These are phyloP conservation scores for Rubia yunnanensis DNA, from an alignment of 257 asterid genomes.

Conservation along the genomic window DNA sequence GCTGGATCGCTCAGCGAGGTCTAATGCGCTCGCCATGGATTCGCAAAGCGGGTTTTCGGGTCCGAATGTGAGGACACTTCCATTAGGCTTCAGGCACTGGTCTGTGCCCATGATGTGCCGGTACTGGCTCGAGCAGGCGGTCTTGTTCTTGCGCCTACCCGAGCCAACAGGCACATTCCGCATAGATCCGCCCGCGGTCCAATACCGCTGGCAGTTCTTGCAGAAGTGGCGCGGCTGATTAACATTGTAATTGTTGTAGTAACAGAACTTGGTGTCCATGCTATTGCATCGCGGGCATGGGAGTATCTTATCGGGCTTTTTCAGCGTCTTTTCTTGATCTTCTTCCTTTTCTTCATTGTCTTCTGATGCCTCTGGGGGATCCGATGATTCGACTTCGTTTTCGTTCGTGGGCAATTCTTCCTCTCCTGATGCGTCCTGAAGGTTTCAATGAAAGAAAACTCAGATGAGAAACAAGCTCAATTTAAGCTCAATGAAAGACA, in stretches of 20 bases:
- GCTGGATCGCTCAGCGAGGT: slow-evolving; percentile 20
- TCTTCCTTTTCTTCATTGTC: slow-evolving; percentile 16
- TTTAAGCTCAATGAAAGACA: too few relatives aligned
- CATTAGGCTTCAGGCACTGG: slow-evolving; percentile 19
- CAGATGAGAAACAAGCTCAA: slow-evolving; percentile 6
- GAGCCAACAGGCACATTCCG: slow-evolving; percentile 82
- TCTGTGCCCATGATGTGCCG: slow-evolving; percentile 22
- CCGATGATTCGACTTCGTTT: slow-evolving; percentile 15
- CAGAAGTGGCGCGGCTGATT: slow-evolving; percentile 84
- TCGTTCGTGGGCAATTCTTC: slow-evolving; percentile 14
- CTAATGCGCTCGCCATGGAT: slow-evolving; percentile 17
- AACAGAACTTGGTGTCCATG: slow-evolving; percentile 82
- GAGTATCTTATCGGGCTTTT: slow-evolving; percentile 65
- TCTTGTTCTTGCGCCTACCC: slow-evolving; percentile 75
- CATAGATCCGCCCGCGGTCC: slow-evolving; percentile 93
- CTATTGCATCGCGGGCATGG: slow-evolving; percentile 87
- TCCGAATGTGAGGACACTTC: slow-evolving; percentile 36
- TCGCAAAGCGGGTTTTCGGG: slow-evolving; percentile 22
- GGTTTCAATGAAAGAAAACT: slow-evolving; percentile 6
- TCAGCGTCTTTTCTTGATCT: slow-evolving; percentile 34
- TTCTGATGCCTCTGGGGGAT: slow-evolving; percentile 3
- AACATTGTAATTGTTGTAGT: slow-evolving; percentile 84
- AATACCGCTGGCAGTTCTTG: slow-evolving; percentile 76
- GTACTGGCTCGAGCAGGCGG: slow-evolving; percentile 18
- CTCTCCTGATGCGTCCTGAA: slow-evolving; percentile 35